Evolutionary conservation across 106 monocot genomes (phyloP).

Genomic region (Chionographis japonica): DNA sequence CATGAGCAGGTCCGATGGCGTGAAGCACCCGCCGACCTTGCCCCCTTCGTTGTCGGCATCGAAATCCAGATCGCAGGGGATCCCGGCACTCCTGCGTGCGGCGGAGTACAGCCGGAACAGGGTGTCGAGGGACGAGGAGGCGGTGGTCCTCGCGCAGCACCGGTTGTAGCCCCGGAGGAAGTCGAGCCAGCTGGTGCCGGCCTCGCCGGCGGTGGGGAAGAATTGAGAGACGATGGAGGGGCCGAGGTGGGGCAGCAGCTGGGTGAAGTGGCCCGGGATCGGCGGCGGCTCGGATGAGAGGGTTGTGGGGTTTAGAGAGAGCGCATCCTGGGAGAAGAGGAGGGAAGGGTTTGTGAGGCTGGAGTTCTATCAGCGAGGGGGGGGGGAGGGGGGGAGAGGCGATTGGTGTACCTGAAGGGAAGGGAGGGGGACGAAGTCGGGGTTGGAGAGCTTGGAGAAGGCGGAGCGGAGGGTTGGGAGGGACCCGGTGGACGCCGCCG

Average conservation of each 20-base stretch:
- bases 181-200: conserved; percentile 33
- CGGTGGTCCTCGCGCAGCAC: conserved; percentile 54
- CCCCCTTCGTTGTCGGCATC: conserved; percentile 28
- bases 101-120: conserved; percentile 41
- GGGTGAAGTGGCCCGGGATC: conserved; percentile 29
- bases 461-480: conserved; percentile 54
- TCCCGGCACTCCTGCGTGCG: conserved; percentile 21
- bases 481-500: conserved; percentile 62
- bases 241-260: conserved; percentile 40
- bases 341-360: neutral
- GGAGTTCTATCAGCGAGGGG: neutral
- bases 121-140: conserved; percentile 41
- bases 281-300: conserved; percentile 23
- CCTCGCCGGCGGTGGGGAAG: conserved; percentile 28
- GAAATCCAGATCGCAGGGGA: conserved; percentile 30
- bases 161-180: conserved; percentile 71
- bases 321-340: conserved; percentile 37
- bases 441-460: conserved; percentile 51
- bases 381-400: neutral
- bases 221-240: conserved; percentile 46
- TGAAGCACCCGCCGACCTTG: conserved; percentile 50
- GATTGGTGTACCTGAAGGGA: no score
- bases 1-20: conserved; percentile 42
- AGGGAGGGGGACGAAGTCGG: conserved; percentile 32
- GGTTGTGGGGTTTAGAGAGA: conserved; percentile 14